Evolutionary conservation across 2,329 filamentous ascomycete species (phyloP), one percentile per base, ranked within the genome.

Genomic region (Neonectria magnoliae): DNA sequence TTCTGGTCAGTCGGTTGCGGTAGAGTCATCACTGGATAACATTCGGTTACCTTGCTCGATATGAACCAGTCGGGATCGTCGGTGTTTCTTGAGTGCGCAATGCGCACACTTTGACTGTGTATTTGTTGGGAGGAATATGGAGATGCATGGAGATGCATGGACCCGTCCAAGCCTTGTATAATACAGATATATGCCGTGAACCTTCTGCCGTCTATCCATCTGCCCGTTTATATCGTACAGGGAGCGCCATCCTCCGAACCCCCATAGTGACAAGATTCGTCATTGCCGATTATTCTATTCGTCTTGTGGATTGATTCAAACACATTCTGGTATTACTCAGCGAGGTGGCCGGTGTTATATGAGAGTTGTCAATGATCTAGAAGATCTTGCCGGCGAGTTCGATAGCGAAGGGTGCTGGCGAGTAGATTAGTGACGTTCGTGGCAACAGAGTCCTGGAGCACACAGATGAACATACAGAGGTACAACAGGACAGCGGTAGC

Each of bases 401-500:
- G 73, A 89, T 81, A 68, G 85, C 82, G 73, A 89, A 89, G 57
- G 87, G 87, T 60, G 86, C 87, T 89, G 14, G 3, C 16, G 57
- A 18, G 2, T 38, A 18, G 36, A 44, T 74, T 60, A 73, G 68
- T 33, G 22, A 33, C 5, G 10, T 59, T 11, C 6, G 5, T 10
- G 2, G 22, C 16, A 41, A 7, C 4, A 4, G 2, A 2, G 2
- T 1, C 13, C 13, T n/a, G 27, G 20, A 18, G 11, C 3, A 22
- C 7, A 11, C 31, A 13, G 20, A 9, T n/a, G 3, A 9, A 77
- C 91, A 62, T 88, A 96, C 93, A 93, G 65, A 96, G 81, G 77
- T 95, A 95, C 53, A 96, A 85, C 54, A 92, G 79, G 42, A 90
- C 83, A 68, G 89, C 90, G 16, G 88, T 88, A 42, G 87, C 85